Conservation (phyloP, 768 basidiomycete genomes). For the Boletus sp. region DNA sequence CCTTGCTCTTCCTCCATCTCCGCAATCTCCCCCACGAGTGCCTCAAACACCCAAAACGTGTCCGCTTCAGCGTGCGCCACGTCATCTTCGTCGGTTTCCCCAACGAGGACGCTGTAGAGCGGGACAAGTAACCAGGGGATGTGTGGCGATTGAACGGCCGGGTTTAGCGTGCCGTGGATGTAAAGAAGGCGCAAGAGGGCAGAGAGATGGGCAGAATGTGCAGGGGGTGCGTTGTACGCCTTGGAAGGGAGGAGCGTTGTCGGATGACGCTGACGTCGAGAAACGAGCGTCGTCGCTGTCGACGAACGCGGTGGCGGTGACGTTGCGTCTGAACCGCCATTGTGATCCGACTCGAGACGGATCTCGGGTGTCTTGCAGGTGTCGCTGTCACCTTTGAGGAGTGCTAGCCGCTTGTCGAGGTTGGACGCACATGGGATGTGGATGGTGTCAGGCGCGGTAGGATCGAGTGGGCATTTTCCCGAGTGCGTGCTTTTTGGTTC, state of each 20-base stretch:
- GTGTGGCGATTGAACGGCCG: constrained; percentile 65
- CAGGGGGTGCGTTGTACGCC: constrained; percentile 41
- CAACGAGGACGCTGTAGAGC: constrained; percentile 58
- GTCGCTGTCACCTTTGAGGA: constrained; percentile 36
- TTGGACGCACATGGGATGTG: constrained; percentile 48
- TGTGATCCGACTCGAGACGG: constrained; percentile 35
- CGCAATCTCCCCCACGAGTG: constrained; percentile 66
- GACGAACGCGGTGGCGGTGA: constrained; percentile 29
- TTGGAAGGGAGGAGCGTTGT: constrained; percentile 50
- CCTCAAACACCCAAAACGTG: constrained; percentile 80
- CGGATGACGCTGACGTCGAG: constrained; percentile 29
- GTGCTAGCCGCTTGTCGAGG: constrained; percentile 52
- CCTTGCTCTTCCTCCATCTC: constrained; percentile 73
- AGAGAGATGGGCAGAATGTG: constrained; percentile 59
- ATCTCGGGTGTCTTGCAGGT: constrained; percentile 38
- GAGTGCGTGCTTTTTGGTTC: constrained; percentile 42
- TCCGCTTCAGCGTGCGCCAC: constrained; percentile 73
- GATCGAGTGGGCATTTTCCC: constrained; percentile 50
- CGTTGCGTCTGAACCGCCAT: neutral
- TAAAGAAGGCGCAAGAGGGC: constrained; percentile 70
- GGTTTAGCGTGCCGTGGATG: constrained; percentile 68
- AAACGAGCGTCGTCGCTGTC: constrained; percentile 31
- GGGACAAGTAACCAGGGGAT: constrained; percentile 70
- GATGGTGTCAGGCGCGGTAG: constrained; percentile 43
- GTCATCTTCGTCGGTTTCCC: constrained; percentile 62